Conservation (phyloP, 345 rosid species). For the Dovyalis caffra region DNA sequence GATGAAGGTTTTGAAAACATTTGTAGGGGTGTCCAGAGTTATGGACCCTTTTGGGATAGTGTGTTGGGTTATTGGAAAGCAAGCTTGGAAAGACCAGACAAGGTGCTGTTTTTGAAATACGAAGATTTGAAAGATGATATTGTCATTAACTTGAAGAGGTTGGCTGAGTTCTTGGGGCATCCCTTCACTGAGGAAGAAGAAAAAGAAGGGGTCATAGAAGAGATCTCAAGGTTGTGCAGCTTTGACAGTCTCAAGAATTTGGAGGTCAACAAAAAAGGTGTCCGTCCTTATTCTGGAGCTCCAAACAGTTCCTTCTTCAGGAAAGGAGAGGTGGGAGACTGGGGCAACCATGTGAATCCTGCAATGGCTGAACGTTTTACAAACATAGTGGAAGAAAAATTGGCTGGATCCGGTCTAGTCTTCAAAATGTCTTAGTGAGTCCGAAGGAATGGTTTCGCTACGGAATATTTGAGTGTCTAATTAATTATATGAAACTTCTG, state of each 20-base stretch:
- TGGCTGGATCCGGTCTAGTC: constrained; percentile 46
- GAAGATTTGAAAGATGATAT: constrained; percentile 38
- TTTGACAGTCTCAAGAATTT: constrained; percentile 19
- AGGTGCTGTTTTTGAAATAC: constrained; percentile 33
- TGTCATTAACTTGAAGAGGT: constrained; percentile 20
- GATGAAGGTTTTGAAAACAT: constrained; percentile 37
- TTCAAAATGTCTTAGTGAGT: constrained; percentile 38
- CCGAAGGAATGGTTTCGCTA: too few species aligned
- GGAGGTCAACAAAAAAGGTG: constrained; percentile 15
- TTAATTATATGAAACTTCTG: too few species aligned
- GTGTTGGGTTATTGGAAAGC: constrained; percentile 34
- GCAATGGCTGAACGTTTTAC: constrained; percentile 6
- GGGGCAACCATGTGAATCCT: constrained; percentile 15
- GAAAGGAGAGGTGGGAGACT: constrained; percentile 21
- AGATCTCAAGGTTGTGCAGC: constrained; percentile 11
- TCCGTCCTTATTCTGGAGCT: not conserved
- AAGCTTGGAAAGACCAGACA: constrained; percentile 25
- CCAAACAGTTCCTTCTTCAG: constrained; percentile 14
- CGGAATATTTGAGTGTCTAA: too few species aligned
- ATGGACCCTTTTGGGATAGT: constrained; percentile 43
- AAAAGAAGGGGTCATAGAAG: constrained; percentile 4
- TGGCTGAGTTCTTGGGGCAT: constrained; percentile 3
- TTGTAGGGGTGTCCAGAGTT: constrained; percentile 25
- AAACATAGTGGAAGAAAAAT: constrained; percentile 39
- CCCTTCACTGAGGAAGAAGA: constrained; percentile 15